Evolutionary conservation across 768 basidiomycete genomes (phyloP), one percentile per base, ranked within the genome.

Genomic region (Pisolithus marmoratus): DNA sequence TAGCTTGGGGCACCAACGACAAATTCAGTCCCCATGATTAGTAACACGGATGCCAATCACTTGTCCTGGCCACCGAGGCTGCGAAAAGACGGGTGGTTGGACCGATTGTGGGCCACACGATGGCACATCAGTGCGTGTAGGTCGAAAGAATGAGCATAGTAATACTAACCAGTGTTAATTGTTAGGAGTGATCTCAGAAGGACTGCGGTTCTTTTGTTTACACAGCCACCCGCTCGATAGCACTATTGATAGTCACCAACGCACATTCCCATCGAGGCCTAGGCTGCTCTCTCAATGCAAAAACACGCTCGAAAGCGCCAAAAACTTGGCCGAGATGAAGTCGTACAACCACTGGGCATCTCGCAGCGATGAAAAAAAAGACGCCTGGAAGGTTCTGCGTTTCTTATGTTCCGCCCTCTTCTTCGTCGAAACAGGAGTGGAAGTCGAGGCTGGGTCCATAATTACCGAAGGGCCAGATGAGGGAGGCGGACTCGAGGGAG

Each of bases 381-480:
- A 45, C 71, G 76, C 57, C 76, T 92, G 14, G 90, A 92, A 68
- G 83, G 79, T 92, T 92, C 66, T 89, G 89, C 26, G 78, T 76
- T 12, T 75, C 80, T 42, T 82, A 78, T 58, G 68, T 73, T 2
- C 72, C 43, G 26, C 17, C 43, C 26, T 45, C n/a, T n/a, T n/a
- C 22, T 8, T 41, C 40, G 8, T 41, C 80, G 12, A 31, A 24
- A 48, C 58, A n/a, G 51, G 41, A 12, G 45, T 41, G 4, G 67
- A 63, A 29, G 69, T 66, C 34, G 54, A 57, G 2, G 22, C 48
- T 27, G 69, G 70, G 31, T 46, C 61, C 5, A 27, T 64, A 40
- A 59, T 70, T 45, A 66, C 68, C 58, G 67, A 62, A 37, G 63
- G 60, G 19, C 65, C 49, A 5, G 67, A 62, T 7, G 66, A 56